These are phyloP conservation scores for Ophiocordyceps unilateralis DNA, from an alignment of 2,329 filamentous ascomycete genomes.

Conservation along the genomic window DNA sequence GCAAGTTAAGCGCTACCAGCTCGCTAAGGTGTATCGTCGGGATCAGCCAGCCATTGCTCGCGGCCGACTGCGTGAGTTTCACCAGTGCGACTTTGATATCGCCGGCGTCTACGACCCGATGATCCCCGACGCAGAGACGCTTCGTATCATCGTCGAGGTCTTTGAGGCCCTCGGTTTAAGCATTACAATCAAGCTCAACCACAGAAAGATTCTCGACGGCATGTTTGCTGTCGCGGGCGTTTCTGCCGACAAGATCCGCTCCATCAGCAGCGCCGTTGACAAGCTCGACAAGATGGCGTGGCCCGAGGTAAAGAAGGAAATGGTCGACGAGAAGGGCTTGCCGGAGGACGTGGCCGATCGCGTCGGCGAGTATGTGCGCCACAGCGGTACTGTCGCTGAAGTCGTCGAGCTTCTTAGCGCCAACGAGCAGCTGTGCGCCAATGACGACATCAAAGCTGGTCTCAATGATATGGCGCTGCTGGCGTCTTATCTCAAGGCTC, in stretches of 20 bases:
- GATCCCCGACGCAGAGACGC: slow-evolving; percentile 80
- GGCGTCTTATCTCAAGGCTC: slow-evolving; percentile 67
- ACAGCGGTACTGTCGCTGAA: slow-evolving; percentile 52
- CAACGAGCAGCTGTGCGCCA: slow-evolving; percentile 51
- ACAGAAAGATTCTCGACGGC: slow-evolving; percentile 85
- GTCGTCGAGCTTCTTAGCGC: slow-evolving; percentile 52
- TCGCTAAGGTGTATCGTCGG: slow-evolving; percentile 59
- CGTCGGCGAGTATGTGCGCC: slow-evolving; percentile 71
- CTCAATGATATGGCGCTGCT: slow-evolving; percentile 67
- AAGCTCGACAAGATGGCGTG: slow-evolving; percentile 90
- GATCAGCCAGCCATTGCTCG: slow-evolving; percentile 54
- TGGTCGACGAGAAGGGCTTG: slow-evolving; percentile 72
- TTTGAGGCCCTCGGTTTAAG: slow-evolving; percentile 60
- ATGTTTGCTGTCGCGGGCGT: slow-evolving; percentile 86
- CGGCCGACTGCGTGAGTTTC: slow-evolving; percentile 88
- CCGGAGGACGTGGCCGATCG: slow-evolving; percentile 61
- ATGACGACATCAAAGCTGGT: slow-evolving; percentile 61
- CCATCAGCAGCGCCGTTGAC: slow-evolving; percentile 85
- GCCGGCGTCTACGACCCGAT: slow-evolving; percentile 77
- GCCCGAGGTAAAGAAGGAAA: slow-evolving; percentile 79
- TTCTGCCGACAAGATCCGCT: slow-evolving; percentile 67
- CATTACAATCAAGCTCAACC: slow-evolving; percentile 85
- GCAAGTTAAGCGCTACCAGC: slow-evolving; percentile 85
- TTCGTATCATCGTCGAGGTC: slow-evolving; percentile 71
- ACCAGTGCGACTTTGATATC: slow-evolving; percentile 95